Base-by-base conservation (phyloP, 1,139 yeast species). In the Saccharomyces hybrid region DNA sequence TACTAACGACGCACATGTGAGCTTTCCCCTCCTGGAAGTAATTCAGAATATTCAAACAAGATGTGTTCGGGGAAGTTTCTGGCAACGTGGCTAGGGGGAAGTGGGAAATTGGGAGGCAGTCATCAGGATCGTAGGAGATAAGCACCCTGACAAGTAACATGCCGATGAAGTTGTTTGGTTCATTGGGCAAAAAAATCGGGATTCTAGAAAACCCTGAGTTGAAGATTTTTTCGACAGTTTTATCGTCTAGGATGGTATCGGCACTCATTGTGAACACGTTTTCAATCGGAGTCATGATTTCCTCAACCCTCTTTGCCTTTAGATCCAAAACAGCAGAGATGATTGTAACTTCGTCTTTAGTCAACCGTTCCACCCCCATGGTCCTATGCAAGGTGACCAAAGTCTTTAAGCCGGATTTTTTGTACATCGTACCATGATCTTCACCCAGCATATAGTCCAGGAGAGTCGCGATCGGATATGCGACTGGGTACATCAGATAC, bases 1-100 rank as follows among this genome's bases (percentile, higher is more conserved):
- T 86, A 62, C 95, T 84, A 11, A 93, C 97, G 47, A 91, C 85
- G 63, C 95, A 93, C 99, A 93, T 93, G 71, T 93, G 99, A 1
- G 96, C 86, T 70, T 90, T 91, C 58, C 99, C 99, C 70, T 91
- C 98, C 73, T 93, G 99, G 78, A 93, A 93, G 71, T 91, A 93
- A 71, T 93, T 93, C 65, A 93, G 78, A 61, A 93, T 91, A 71
- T 93, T 91, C 67, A 93, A 77, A 71, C 98, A 93, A 4, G 97
- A 89, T 1, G 98, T 91, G 53, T 86, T 91, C 38, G 89, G 86
- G 1, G 86, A 83, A 0, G 99, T 93, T 73, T 93, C 98, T 0
- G 99, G 99, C 51, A 93, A 78, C 0, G 98, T 93, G 2, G 98
- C 98, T 65, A 93, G 78, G 7, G 98, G 97, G 76, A 93, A 93